These are phyloP conservation scores for Veloporphyrellus conicus DNA, from an alignment of 1,284 basidiomycete species.

Conservation along the genomic window DNA sequence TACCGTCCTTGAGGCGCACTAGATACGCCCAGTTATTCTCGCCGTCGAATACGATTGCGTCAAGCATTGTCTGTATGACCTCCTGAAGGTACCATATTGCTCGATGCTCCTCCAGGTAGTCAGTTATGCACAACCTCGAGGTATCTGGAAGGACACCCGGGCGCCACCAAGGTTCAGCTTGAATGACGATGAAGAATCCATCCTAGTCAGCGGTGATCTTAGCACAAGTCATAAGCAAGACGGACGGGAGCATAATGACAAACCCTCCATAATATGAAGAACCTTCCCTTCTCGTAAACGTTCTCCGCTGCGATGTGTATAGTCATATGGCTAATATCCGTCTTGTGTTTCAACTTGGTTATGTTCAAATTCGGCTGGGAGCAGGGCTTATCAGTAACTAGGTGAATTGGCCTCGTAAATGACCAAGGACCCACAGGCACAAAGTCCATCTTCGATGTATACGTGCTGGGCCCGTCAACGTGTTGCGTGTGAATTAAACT, in stretches of 20 bases:
- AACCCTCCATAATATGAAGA: conserved; percentile 33
- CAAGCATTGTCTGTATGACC: conserved; percentile 38
- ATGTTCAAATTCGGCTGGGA: conserved; percentile 20
- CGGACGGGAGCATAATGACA: background rate
- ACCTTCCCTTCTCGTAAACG: conserved; percentile 14
- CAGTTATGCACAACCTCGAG: no score
- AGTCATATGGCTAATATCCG: conserved; percentile 26
- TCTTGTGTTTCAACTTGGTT: conserved; percentile 23
- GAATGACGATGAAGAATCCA: conserved; percentile 38
- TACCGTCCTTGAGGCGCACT: conserved; percentile 29
- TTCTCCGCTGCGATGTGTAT: conserved; percentile 16
- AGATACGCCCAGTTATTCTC: conserved; percentile 45
- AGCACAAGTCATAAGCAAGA: conserved; percentile 5
- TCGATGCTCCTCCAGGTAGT: conserved; percentile 17
- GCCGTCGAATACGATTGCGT: conserved; percentile 38
- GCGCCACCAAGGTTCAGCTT: conserved; percentile 33
- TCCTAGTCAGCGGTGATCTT: conserved; percentile 22
- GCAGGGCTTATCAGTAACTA: conserved; percentile 1
- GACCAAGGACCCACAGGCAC: conserved; percentile 27
- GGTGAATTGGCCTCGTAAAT: conserved; percentile 1
- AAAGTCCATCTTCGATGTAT: conserved; percentile 28
- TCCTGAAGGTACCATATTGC: conserved; percentile 28
- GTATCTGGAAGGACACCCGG: conserved; percentile 7
- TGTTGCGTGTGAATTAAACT: conserved; percentile 10
- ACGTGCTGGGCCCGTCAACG: conserved; percentile 20